Conservation (phyloP, 176 grass and related monocot species). For the Musa beccarii region DNA sequence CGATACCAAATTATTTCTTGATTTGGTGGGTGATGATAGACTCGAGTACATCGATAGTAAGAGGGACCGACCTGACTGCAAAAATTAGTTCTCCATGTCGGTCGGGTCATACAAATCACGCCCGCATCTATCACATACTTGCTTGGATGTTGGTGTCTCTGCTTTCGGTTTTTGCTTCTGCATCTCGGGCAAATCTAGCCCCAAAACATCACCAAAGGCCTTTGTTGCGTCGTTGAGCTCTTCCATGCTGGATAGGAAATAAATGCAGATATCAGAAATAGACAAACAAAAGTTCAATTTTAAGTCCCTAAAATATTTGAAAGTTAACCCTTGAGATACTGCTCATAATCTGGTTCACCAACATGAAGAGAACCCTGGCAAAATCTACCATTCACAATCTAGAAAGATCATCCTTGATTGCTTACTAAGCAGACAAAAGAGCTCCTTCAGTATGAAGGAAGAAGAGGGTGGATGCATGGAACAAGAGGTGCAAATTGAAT, state of each 20-base stretch:
- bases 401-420: not conserved
- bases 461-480: not conserved
- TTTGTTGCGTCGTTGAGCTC: conserved; percentile 82
- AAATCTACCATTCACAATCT: not conserved
- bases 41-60: too few species aligned
- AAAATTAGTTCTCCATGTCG: not conserved
- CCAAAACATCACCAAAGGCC: conserved; percentile 61
- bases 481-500: not conserved
- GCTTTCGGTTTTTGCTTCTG: conserved; percentile 50
- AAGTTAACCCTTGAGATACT: not conserved
- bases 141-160: conserved; percentile 32
- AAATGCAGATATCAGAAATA: conserved; percentile 10
- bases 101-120: conserved; percentile 26
- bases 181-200: conserved; percentile 66
- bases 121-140: conserved; percentile 62
- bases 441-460: too few species aligned
- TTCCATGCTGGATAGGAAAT: conserved; percentile 42
- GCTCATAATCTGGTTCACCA: not conserved
- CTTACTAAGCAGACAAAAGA: too few species aligned
- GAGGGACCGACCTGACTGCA: too few species aligned
- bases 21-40: too few species aligned
- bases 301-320: not conserved
- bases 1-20: too few species aligned
- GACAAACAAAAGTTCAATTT: not conserved
- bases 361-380: too few species aligned